These are phyloP conservation scores for Fusarium napiforme DNA, from an alignment of 2,329 filamentous ascomycete genomes.

Conservation along the genomic window DNA sequence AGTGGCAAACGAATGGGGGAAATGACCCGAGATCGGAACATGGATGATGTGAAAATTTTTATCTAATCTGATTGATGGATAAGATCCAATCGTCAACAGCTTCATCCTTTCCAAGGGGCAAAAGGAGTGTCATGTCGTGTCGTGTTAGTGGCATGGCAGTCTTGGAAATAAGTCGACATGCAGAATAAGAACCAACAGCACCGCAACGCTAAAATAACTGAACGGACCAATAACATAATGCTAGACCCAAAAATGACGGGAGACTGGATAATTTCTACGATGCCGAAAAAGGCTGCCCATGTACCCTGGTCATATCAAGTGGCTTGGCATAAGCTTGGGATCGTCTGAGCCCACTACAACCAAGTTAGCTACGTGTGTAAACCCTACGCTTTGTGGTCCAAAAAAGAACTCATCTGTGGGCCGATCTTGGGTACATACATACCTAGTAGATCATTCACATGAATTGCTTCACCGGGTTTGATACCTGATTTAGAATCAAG, in stretches of 20 bases:
- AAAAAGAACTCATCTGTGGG: neutral
- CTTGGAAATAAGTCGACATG: slow-evolving; percentile 1
- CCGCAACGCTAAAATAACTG: neutral
- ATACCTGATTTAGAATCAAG: neutral
- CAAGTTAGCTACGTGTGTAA: neutral
- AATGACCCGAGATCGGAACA: slow-evolving; percentile 34
- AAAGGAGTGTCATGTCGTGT: neutral
- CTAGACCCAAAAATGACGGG: neutral
- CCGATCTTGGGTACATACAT: neutral
- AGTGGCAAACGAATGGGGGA: slow-evolving; percentile 32
- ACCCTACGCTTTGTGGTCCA: neutral
- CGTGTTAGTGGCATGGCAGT: neutral
- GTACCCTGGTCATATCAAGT: slow-evolving; percentile 8
- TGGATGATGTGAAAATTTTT: slow-evolving; percentile 14
- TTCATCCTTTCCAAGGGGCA: neutral
- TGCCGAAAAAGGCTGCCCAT: neutral
- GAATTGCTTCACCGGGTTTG: neutral
- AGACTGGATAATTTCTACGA: neutral
- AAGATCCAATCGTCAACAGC: slow-evolving; percentile 26
- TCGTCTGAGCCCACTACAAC: slow-evolving; percentile 21
- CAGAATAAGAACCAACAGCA: neutral
- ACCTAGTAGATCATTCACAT: neutral
- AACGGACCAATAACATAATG: neutral
- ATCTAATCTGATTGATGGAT: slow-evolving; percentile 43
- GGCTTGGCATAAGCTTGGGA: slow-evolving; percentile 21